Evolutionary conservation across 257 asterid species (phyloP).

Genomic region (Solanum pennellii): DNA sequence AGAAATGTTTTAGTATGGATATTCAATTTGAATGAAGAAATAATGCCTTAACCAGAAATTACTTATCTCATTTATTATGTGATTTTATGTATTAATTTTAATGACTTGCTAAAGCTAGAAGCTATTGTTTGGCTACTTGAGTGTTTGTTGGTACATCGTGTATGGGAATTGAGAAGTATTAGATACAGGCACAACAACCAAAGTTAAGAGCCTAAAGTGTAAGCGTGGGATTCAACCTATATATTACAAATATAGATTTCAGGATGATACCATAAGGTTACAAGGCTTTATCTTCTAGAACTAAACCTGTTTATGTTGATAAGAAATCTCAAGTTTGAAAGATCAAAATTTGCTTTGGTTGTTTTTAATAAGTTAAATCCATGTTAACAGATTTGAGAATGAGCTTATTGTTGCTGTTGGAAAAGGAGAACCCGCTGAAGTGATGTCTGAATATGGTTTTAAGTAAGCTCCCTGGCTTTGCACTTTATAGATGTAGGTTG

Average conservation of each 20-base stretch:
- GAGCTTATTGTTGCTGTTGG: slow-evolving; percentile 69
- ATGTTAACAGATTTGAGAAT: slow-evolving; percentile 49
- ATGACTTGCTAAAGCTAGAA: neutral
- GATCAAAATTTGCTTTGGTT: neutral
- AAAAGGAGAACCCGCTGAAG: slow-evolving; percentile 80
- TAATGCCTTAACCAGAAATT: neutral
- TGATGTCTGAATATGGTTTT: slow-evolving; percentile 88
- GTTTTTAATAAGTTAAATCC: neutral
- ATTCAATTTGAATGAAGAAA: neutral
- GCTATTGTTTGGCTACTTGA: neutral
- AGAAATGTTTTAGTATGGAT: neutral
- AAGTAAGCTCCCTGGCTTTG: slow-evolving; percentile 35
- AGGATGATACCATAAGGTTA: neutral
- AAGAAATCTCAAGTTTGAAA: neutral
- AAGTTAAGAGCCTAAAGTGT: neutral
- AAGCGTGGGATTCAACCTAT: neutral
- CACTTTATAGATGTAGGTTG: neutral
- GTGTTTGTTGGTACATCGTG: neutral
- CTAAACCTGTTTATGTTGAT: neutral
- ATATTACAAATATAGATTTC: neutral
- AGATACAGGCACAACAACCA: neutral
- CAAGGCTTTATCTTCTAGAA: neutral
- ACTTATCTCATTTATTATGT: neutral
- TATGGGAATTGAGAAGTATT: neutral
- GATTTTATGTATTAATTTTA: neutral